Percentiles rank a stretch among this genome's conserved stretches.
These are phyloP conservation scores for Nemania sp. DNA, from an alignment of 2,329 filamentous ascomycete genomes.

Conservation along the genomic window DNA sequence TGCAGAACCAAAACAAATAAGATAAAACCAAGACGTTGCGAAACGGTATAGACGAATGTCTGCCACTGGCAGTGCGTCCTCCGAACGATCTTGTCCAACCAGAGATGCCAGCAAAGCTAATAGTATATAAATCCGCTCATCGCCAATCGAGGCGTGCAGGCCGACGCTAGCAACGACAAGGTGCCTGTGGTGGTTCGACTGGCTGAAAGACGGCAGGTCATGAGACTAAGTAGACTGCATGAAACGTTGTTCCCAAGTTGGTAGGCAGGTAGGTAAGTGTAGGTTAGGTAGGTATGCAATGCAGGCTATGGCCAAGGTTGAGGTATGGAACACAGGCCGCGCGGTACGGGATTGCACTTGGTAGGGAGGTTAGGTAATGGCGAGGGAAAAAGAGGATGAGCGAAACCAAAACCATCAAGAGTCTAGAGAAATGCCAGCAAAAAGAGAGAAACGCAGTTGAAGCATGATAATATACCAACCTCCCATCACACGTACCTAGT, in stretches of 20 bases:
- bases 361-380: neutral
- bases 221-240: conserved; percentile 15
- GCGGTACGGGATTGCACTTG: neutral
- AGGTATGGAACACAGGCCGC: neutral
- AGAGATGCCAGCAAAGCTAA: neutral
- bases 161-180: conserved; percentile 4
- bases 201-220: conserved; percentile 17
- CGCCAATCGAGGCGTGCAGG: neutral
- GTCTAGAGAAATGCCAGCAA: too few relatives aligned
- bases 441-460: conserved; percentile 1
- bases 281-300: neutral
- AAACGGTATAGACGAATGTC: neutral
- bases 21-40: neutral
- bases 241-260: neutral
- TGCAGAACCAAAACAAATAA: too few relatives aligned
- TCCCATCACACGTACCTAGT: neutral
- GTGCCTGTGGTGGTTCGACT: conserved; percentile 19
- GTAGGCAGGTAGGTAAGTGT: too few relatives aligned
- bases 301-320: neutral
- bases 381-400: neutral
- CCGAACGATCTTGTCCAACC: neutral
- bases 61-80: neutral
- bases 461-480: conserved; percentile 5
- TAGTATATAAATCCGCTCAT: conserved; percentile 3
- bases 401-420: neutral